Conservation (phyloP, 192 early-diverging fungal genomes). For the Entomortierella beljakovae region DNA sequence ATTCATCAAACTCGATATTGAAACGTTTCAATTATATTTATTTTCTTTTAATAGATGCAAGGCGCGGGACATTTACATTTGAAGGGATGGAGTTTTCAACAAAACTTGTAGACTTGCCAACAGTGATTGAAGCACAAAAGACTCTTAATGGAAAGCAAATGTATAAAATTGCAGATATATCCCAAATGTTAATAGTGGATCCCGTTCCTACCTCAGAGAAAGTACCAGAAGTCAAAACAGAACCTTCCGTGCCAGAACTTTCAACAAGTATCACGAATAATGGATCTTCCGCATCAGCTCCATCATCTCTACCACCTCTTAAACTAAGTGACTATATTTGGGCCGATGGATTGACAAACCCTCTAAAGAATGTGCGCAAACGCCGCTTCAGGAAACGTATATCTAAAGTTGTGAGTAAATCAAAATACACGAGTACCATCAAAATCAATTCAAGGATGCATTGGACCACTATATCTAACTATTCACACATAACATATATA, state of each 20-base stretch:
- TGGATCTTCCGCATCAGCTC: too few relatives aligned
- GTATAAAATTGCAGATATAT: conserved; percentile 88
- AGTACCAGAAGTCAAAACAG: conserved; percentile 10
- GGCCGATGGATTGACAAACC: conserved; percentile 84
- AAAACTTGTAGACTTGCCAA: conserved; percentile 86
- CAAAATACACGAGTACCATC: not conserved
- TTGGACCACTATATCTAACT: too few relatives aligned
- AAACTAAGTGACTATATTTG: conserved; percentile 74
- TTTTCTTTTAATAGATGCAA: conserved; percentile 53
- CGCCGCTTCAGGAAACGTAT: conserved; percentile 85
- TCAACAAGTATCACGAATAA: not conserved
- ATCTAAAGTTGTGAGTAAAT: conserved; percentile 70
- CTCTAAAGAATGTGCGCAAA: conserved; percentile 80
- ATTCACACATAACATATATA: too few relatives aligned
- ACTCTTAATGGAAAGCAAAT: conserved; percentile 88
- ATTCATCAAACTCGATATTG: conserved; percentile 3
- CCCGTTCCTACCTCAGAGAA: conserved; percentile 5
- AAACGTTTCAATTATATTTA: not conserved
- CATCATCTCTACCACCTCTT: conserved; percentile 13
- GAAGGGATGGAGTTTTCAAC: conserved; percentile 65
- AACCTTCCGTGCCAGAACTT: not conserved
- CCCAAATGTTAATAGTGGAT: conserved; percentile 69
- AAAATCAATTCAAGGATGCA: not conserved
- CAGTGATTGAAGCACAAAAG: conserved; percentile 89
- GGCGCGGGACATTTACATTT: conserved; percentile 70